Evolutionary conservation across 2,329 filamentous ascomycete species (phyloP).

Genomic region (Parastagonospora avenae): DNA sequence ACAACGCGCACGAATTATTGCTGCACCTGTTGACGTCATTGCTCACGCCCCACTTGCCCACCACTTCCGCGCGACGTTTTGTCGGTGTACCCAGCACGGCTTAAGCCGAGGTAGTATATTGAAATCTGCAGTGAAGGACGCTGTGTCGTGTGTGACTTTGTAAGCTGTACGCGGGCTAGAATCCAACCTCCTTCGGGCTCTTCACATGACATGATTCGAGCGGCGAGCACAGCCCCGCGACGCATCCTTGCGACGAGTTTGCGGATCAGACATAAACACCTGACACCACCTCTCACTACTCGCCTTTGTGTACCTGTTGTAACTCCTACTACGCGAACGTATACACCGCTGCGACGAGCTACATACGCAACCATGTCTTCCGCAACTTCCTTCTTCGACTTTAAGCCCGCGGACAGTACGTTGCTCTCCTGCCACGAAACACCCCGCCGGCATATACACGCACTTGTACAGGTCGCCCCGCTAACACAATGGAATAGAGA

Average conservation of each 20-base stretch:
- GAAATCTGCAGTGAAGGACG: too few species aligned
- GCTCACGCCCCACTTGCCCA: not conserved
- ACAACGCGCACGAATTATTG: too few species aligned
- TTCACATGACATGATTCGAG: slow-evolving; percentile 16
- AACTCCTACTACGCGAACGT: not conserved
- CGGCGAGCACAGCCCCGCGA: slow-evolving; percentile 15
- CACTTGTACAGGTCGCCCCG: too few species aligned
- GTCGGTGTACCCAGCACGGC: not conserved
- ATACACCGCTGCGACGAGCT: not conserved
- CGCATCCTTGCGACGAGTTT: slow-evolving; percentile 2
- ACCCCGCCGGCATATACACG: too few species aligned
- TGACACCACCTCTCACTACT: not conserved
- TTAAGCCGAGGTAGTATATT: slow-evolving; percentile 1
- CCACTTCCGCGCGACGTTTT: not conserved
- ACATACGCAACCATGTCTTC: slow-evolving; percentile 63
- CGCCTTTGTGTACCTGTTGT: not conserved
- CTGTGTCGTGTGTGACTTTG: not conserved
- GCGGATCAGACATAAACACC: not conserved
- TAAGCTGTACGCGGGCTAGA: not conserved
- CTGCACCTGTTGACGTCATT: too few species aligned
- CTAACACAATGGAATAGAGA: slow-evolving; percentile 57
- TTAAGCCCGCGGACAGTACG: slow-evolving; percentile 81
- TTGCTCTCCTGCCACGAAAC: slow-evolving; percentile 18
- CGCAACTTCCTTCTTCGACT: slow-evolving; percentile 78
- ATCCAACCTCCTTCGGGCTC: not conserved